Conservation (phyloP, 192 early-diverging fungal species). For the Thamnidium elegans region DNA sequence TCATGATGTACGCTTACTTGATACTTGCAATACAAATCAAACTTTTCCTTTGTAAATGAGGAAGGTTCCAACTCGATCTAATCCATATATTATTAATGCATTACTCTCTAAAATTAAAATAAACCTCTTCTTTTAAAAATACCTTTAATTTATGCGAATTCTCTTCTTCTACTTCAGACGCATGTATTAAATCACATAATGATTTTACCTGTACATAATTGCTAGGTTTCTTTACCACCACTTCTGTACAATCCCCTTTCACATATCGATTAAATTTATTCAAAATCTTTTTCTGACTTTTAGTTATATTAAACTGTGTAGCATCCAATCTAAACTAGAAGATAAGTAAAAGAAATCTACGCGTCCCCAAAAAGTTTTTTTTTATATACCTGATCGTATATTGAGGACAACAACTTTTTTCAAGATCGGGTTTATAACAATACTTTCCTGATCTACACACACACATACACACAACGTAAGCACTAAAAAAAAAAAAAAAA, state of each 20-base stretch:
- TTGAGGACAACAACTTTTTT: conserved; percentile 68
- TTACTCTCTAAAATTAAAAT: not conserved
- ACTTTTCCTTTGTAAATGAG: conserved; percentile 70
- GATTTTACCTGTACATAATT: not conserved
- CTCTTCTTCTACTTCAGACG: not conserved
- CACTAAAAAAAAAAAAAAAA: not conserved
- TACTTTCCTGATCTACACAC: conserved; percentile 65
- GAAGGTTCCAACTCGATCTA: conserved; percentile 63
- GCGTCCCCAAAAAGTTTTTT: not conserved
- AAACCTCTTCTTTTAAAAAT: not conserved
- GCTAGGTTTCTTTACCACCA: conserved; percentile 24
- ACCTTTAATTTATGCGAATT: conserved; percentile 8
- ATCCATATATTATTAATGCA: not conserved
- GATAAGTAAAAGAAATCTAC: not conserved
- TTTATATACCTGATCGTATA: conserved; percentile 62
- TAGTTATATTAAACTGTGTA: conserved; percentile 50
- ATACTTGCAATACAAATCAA: conserved; percentile 75
- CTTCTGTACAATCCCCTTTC: conserved; percentile 32
- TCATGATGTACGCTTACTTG: conserved; percentile 85
- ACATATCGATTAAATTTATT: conserved; percentile 62
- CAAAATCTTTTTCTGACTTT: conserved; percentile 65
- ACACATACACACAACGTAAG: not conserved
- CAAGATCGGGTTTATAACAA: conserved; percentile 69
- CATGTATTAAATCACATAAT: not conserved
- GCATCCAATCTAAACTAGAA: conserved; percentile 47